These are phyloP conservation scores for Aspergillus novofumigatus DNA, from an alignment of 2,329 filamentous ascomycete genomes.

Conservation along the genomic window DNA sequence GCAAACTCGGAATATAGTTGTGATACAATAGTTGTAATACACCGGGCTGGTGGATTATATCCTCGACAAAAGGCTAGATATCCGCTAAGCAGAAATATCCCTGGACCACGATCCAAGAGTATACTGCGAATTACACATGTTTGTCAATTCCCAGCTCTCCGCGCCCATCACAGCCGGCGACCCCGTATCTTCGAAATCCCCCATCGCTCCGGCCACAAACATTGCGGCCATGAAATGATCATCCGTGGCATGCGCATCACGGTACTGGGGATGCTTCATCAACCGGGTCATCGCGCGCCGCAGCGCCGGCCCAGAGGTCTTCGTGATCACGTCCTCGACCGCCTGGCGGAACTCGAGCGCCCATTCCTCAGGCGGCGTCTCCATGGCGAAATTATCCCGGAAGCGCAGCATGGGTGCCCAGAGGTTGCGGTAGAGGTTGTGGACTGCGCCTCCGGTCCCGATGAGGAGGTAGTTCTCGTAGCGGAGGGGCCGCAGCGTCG, in stretches of 20 bases:
- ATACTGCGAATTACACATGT: conserved; percentile 61
- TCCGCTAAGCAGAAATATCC: background rate
- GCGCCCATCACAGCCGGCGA: conserved; percentile 37
- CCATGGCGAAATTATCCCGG: conserved; percentile 60
- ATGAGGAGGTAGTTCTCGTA: conserved; percentile 55
- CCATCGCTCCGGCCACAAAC: conserved; percentile 58
- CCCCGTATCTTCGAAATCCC: conserved; percentile 46
- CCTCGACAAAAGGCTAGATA: no score
- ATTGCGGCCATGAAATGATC: conserved; percentile 66
- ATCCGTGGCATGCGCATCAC: conserved; percentile 66
- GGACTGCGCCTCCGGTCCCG: conserved; percentile 61
- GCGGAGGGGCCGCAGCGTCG: conserved; percentile 53
- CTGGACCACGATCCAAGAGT: conserved; percentile 45
- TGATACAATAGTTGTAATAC: no score
- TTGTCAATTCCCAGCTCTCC: conserved; percentile 63
- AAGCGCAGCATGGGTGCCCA: conserved; percentile 63
- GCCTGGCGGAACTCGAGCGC: conserved; percentile 64
- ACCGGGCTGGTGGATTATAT: no score
- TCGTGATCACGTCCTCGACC: conserved; percentile 56
- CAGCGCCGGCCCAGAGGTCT: conserved; percentile 52
- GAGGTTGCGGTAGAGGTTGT: conserved; percentile 65
- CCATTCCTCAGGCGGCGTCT: conserved; percentile 55
- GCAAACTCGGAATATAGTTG: no score
- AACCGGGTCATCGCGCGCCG: conserved; percentile 55
- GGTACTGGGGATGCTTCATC: conserved; percentile 64